phyloP scores from a whole-genome alignment of 805 yeast species.

The Candida sonorensis region DNA sequence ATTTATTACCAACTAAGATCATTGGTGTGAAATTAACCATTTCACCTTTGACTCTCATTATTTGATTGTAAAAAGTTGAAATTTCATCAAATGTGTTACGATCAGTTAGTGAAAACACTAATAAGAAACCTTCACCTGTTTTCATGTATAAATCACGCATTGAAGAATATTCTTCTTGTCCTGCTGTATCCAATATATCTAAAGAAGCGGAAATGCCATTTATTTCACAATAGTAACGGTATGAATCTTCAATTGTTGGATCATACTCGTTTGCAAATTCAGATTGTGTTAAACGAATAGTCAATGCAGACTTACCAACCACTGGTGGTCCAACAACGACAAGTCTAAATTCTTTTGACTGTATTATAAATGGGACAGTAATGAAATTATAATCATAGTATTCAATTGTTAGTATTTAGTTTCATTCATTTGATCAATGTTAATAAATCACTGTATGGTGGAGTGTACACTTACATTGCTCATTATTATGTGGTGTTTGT shows the following conservation, averaged over 20 bases:
- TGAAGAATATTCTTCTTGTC: constrained; percentile 94
- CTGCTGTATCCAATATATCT: constrained; percentile 96
- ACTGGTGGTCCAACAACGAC: constrained; percentile 99
- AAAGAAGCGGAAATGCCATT: constrained; percentile 71
- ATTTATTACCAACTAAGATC: constrained; percentile 69
- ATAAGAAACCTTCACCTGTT: constrained; percentile 88
- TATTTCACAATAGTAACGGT: constrained; percentile 79
- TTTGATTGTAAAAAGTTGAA: constrained; percentile 51
- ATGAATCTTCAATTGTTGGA: constrained; percentile 93
- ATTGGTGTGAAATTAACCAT: constrained; percentile 62
- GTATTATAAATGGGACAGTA: constrained; percentile 1
- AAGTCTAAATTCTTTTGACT: constrained; percentile 67
- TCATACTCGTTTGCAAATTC: constrained; percentile 97
- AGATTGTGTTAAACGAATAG: constrained; percentile 89
- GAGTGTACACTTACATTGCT: constrained; percentile 5
- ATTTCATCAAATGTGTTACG: constrained; percentile 81
- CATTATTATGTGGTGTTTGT: not conserved
- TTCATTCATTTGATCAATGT: not conserved
- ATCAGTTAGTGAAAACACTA: constrained; percentile 85
- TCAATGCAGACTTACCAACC: constrained; percentile 95
- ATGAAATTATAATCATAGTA: not conserved
- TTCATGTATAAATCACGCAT: constrained; percentile 94
- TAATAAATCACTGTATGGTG: not conserved
- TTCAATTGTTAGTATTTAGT: not conserved
- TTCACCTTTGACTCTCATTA: constrained; percentile 43